These are phyloP conservation scores for Dovyalis caffra DNA, from an alignment of 345 rosid species.

Conservation along the genomic window DNA sequence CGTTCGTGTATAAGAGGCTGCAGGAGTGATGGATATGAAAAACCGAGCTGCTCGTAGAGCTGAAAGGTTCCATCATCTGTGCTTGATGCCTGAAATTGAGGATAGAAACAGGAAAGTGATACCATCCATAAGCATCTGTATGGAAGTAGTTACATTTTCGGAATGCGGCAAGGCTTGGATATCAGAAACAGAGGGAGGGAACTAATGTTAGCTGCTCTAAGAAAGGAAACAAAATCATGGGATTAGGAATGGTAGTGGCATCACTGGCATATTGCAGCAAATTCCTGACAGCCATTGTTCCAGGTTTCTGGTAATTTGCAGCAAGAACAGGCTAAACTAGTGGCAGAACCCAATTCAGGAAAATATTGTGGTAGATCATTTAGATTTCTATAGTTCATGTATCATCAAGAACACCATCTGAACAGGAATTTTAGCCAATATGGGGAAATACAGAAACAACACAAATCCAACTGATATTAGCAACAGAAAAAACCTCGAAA, in stretches of 20 bases:
- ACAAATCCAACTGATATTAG: neutral
- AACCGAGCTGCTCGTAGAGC: constrained; percentile 66
- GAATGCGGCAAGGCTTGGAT: neutral
- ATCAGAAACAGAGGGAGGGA: neutral
- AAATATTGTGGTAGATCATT: neutral
- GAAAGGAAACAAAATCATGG: neutral
- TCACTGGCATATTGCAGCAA: neutral
- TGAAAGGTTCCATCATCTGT: constrained; percentile 43
- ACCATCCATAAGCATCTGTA: neutral
- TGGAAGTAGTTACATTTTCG: neutral
- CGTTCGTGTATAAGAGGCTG: constrained; percentile 79
- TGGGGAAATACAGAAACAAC: neutral
- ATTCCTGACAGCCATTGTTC: neutral
- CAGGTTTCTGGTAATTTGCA: neutral
- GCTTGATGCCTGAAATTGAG: constrained; percentile 43
- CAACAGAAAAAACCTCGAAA: constrained; percentile 38
- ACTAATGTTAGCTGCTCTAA: neutral
- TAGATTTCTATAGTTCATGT: neutral
- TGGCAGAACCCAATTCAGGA: neutral
- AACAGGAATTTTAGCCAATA: neutral
- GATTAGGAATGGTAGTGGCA: neutral
- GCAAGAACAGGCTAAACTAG: neutral
- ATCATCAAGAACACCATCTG: neutral
- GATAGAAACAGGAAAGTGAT: neutral
- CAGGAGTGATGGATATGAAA: constrained; percentile 69